Evolutionary conservation across 1,284 basidiomycete species (phyloP), one percentile per base, ranked within the genome.

Genomic region (Mycena sp.): DNA sequence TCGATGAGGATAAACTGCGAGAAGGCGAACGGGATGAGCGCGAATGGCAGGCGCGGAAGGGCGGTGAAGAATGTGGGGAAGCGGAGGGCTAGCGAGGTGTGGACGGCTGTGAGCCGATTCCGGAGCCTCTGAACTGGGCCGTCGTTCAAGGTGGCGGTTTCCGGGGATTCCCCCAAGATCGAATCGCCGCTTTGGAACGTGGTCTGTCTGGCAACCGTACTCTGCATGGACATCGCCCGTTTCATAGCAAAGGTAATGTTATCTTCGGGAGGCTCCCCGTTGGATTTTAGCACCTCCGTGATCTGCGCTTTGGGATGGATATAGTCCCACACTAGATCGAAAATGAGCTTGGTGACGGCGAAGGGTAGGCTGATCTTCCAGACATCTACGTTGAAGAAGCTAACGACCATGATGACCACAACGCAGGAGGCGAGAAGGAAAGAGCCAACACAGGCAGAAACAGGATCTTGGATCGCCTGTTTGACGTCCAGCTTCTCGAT

Each of bases 1-100:
- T 97, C 92, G 55, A 98, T 94, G 52, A 99, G 87, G 71, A 98
- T 95, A 79, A 99, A 99, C 81, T 97, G 95, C 4, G 92, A 90
- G 74, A 98, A 95, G 0, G 96, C 94, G 72, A 99, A 99, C 0
- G 95, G 95, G 11, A 98, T 80, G 10, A 98, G 86, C 12, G 87
- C 85, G 63, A 95, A 85, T 0, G 95, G 94, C 0, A 96, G 81
- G 16, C 92, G 85, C 2, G 87, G 85, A 2, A 91, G 76, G 1
- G 92, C 89, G n/a, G 83, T 86, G 70, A 85, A 81, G 43, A 94
- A 84, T 0, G 91, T 96, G 0, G 95, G 95, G 73, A 96, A 93
- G 45, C 76, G 82, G 14, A 61, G 58, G 1, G 78, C 49, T 9
- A 83, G 72, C 16, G 43, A 54, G 0, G 58, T 32, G 67, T 76